Conservation (phyloP, 129 eudicot genomes). For the Helianthus tuberosus region DNA sequence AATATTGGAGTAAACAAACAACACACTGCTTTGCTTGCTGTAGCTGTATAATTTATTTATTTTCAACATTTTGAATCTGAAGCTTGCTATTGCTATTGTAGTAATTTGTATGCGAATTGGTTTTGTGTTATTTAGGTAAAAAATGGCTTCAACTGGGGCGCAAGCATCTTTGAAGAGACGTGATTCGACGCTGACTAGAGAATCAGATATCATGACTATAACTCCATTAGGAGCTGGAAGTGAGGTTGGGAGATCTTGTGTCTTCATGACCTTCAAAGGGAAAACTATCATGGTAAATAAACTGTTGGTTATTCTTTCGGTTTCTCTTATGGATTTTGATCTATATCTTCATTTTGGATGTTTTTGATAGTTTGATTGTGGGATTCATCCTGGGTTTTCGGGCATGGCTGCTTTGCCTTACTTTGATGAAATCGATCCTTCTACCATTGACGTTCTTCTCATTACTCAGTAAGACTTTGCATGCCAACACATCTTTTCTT, state of each 20-base stretch:
- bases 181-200: conserved; percentile 54
- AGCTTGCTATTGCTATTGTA: background rate
- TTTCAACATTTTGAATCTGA: too few relatives aligned
- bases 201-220: conserved; percentile 74
- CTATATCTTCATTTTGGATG: background rate
- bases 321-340: background rate
- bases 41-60: too few relatives aligned
- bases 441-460: conserved; percentile 85
- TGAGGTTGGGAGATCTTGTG: conserved; percentile 97
- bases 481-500: background rate
- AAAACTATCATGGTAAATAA: conserved; percentile 72
- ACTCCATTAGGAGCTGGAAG: conserved; percentile 97
- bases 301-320: background rate
- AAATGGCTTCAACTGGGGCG: conserved; percentile 72
- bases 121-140: background rate
- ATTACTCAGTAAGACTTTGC: conserved; percentile 72
- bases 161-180: conserved; percentile 69
- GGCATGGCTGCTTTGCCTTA: conserved; percentile 99
- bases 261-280: conserved; percentile 89
- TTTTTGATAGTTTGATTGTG: conserved; percentile 80
- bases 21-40: too few relatives aligned
- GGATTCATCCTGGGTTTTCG: conserved; percentile 96
- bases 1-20: too few relatives aligned
- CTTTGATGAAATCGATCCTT: conserved; percentile 96
- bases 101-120: background rate